Percentiles rank a stretch among this genome's conserved stretches.
phyloP scores from a whole-genome alignment of 305 asterid species.

The Coffea humblotiana region DNA sequence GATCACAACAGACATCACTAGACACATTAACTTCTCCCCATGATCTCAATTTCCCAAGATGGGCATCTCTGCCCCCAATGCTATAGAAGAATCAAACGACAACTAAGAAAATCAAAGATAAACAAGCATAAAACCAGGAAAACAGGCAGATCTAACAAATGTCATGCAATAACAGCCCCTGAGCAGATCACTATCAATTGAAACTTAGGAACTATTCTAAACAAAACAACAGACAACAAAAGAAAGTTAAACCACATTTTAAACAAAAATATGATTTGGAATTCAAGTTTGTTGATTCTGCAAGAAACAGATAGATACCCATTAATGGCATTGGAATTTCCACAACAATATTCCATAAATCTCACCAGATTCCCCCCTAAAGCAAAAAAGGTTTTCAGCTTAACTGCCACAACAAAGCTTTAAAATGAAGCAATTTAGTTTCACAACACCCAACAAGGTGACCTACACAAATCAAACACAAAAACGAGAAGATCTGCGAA shows the following conservation, averaged over 20 bases:
- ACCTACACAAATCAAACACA: neutral
- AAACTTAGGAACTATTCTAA: neutral
- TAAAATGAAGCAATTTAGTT: neutral
- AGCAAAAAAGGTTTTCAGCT: no score
- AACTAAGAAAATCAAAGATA: neutral
- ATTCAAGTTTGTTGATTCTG: no score
- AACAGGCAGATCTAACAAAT: neutral
- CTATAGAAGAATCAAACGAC: neutral
- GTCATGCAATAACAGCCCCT: neutral
- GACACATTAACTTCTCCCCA: constrained; percentile 25
- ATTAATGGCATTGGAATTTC: neutral
- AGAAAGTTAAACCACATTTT: neutral
- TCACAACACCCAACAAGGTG: no score
- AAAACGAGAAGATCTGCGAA: constrained; percentile 10
- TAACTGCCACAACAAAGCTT: neutral
- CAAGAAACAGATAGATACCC: neutral
- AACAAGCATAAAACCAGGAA: neutral
- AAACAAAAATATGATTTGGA: neutral
- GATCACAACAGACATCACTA: constrained; percentile 28
- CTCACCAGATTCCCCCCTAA: neutral
- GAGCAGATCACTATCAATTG: constrained; percentile 6
- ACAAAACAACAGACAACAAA: neutral
- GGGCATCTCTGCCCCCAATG: constrained; percentile 6
- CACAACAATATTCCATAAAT: neutral
- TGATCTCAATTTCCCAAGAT: constrained; percentile 16